Conservation (phyloP, 177 flowering plant species). For the Vitis hybrid region DNA sequence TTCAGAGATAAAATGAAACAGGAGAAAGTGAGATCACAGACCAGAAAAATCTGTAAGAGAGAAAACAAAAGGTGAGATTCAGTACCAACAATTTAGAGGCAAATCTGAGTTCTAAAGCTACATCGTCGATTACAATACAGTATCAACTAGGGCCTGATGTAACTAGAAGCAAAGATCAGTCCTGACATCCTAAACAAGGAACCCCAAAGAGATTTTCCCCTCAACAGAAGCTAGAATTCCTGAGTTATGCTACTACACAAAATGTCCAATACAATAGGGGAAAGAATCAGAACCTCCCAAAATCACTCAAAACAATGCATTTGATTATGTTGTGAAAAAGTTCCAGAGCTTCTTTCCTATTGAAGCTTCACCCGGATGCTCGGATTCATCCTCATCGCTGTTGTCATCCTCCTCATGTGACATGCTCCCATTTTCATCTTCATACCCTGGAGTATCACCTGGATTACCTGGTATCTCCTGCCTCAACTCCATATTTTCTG, state of each 20-base stretch:
- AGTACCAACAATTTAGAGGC: not conserved
- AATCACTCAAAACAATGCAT: slow-evolving; percentile 1
- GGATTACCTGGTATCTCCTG: slow-evolving; percentile 41
- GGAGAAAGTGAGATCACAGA: too few relatives aligned
- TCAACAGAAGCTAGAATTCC: not conserved
- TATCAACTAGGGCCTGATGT: not conserved
- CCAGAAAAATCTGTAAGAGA: not conserved
- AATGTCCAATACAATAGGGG: not conserved
- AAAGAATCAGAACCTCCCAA: not conserved
- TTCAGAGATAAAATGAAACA: too few relatives aligned
- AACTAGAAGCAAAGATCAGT: not conserved
- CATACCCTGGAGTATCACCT: not conserved
- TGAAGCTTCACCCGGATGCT: slow-evolving; percentile 60
- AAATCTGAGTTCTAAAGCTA: not conserved
- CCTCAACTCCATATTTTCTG: slow-evolving; percentile 29
- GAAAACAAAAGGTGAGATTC: not conserved
- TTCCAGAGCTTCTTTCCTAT: slow-evolving; percentile 71
- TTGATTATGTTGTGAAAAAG: slow-evolving; percentile 60
- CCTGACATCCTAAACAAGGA: not conserved
- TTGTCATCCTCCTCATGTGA: slow-evolving; percentile 32
- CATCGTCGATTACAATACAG: not conserved
- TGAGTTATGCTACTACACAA: not conserved
- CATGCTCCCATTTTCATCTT: slow-evolving; percentile 41
- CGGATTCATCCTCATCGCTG: slow-evolving; percentile 39
- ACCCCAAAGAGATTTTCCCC: slow-evolving; percentile 1